Base-by-base conservation (phyloP, 345 rosid species). In the Bruguiera gymnorhiza region DNA sequence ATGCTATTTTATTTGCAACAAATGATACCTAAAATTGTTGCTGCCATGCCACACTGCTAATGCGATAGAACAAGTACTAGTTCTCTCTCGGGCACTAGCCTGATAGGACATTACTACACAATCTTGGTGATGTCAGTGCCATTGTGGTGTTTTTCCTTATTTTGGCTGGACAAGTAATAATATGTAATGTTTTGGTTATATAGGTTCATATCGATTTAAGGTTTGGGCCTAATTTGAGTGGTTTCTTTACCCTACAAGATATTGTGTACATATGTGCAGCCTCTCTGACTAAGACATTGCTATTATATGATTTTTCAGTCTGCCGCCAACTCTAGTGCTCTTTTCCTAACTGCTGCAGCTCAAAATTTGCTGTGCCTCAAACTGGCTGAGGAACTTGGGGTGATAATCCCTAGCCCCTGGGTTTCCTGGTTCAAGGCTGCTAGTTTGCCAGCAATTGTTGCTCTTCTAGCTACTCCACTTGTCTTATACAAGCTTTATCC, bases 371-470 rank as follows among this genome's bases (percentile, higher is more conserved):
- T 95, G 57, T 92, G 97, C 71, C 93, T 95, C 63, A 95, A 95
- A 82, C 67, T 95, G 73, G 99, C 98, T 0, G 97, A 88, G 88
- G 97, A 90, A 78, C 89, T 95, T 67, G 99, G 99, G 60, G 90
- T 95, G 60, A 74, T 84, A 13, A 73, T 95, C 65, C 27, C 89
- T 56, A 88, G 73, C 76, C 99, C 99, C 31, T 95, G 99, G 99
- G 83, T 95, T 69, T 83, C 92, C 57, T 95, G 98, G 99, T 90
- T 95, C 73, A 92, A 90, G 80, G 98, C 94, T 9, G 96, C 99
- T 65, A 85, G 93, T 84, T 75, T 95, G 65, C 98, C 99, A 0
- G 97, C 97, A 55, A 20, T 90, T 72, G 58, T 88, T 62, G 83
- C 85, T 54, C 90, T 95, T 73, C 82, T 95, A 9, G 89, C 79